These are phyloP conservation scores for Ogataea nakhonphanomensis DNA, from an alignment of 805 yeast species.

Conservation along the genomic window DNA sequence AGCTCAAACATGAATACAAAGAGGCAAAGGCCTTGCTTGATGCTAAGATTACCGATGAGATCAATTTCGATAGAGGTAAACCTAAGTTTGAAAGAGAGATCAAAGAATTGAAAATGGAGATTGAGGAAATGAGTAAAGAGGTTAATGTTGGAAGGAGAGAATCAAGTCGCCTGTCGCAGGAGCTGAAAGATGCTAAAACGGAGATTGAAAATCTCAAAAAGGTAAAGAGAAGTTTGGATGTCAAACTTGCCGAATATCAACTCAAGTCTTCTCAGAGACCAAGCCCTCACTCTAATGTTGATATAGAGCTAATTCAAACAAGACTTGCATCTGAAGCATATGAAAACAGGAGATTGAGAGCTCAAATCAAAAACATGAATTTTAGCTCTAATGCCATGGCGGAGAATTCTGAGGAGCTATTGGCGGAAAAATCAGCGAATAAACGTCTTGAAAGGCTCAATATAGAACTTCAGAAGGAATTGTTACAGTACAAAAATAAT, in stretches of 20 bases:
- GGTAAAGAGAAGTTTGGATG: constrained; percentile 30
- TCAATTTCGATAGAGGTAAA: constrained; percentile 43
- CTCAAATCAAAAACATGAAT: constrained; percentile 38
- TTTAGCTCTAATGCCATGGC: constrained; percentile 1
- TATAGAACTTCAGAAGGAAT: constrained; percentile 34
- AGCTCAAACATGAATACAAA: constrained; percentile 44
- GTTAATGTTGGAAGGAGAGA: constrained; percentile 27
- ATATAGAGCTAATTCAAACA: constrained; percentile 56
- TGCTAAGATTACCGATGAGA: constrained; percentile 40
- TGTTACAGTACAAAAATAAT: constrained; percentile 30
- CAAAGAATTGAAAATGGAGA: constrained; percentile 32
- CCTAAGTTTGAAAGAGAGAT: constrained; percentile 41
- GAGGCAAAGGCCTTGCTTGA: constrained; percentile 42
- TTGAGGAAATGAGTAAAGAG: constrained; percentile 30
- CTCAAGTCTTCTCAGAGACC: constrained; percentile 30
- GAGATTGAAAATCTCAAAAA: constrained; percentile 35
- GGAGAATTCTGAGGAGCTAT: constrained; percentile 16
- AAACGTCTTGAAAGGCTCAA: constrained; percentile 32
- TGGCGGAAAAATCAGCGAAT: constrained; percentile 29
- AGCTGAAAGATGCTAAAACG: constrained; percentile 27
- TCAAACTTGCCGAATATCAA: constrained; percentile 32
- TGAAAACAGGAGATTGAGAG: constrained; percentile 48
- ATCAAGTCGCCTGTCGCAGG: constrained; percentile 23
- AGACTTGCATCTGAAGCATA: constrained; percentile 63
- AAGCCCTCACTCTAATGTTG: constrained; percentile 34